Conservation (phyloP, 2,329 filamentous ascomycete species). For the Chaetomium globosum region DNA sequence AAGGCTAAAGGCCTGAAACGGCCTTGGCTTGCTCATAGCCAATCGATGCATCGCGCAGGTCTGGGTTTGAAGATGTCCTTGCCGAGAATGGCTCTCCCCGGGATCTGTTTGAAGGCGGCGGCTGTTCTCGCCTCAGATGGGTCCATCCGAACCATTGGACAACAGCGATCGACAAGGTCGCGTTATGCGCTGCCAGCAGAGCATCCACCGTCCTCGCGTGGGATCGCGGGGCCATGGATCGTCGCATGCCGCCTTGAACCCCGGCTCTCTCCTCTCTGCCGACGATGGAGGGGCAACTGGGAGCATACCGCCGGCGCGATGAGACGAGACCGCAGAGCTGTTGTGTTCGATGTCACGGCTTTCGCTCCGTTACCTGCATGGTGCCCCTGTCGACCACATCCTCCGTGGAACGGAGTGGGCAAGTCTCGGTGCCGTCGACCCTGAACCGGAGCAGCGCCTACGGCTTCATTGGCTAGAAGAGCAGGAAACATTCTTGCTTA, state of each 20-base stretch:
- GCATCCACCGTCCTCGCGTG: constrained; percentile 22
- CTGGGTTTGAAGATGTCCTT: constrained; percentile 33
- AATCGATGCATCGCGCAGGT: constrained; percentile 34
- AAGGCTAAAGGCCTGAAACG: constrained; percentile 39
- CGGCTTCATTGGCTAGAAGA: constrained; percentile 38
- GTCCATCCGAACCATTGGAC: constrained; percentile 33
- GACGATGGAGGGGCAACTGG: constrained; percentile 12
- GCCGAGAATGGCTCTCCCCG: constrained; percentile 21
- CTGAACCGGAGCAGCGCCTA: constrained; percentile 34
- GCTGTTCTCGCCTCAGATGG: constrained; percentile 25
- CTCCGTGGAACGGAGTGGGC: constrained; percentile 29
- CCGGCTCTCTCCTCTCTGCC: constrained; percentile 4
- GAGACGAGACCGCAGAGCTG: constrained; percentile 11
- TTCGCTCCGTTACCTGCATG: constrained; percentile 21
- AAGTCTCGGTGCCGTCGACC: constrained; percentile 20
- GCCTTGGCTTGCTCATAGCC: constrained; percentile 34
- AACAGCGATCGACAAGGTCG: constrained; percentile 30
- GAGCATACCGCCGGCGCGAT: constrained; percentile 16
- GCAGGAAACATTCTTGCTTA: constrained; percentile 32
- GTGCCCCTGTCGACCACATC: constrained; percentile 21
- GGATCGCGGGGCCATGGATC: constrained; percentile 23
- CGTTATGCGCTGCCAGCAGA: constrained; percentile 34
- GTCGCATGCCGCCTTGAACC: constrained; percentile 13
- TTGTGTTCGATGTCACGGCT: constrained; percentile 14
- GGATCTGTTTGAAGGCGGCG: constrained; percentile 23